Base-by-base conservation (phyloP, 441 rosid genomes). In the California macrophylla region DNA sequence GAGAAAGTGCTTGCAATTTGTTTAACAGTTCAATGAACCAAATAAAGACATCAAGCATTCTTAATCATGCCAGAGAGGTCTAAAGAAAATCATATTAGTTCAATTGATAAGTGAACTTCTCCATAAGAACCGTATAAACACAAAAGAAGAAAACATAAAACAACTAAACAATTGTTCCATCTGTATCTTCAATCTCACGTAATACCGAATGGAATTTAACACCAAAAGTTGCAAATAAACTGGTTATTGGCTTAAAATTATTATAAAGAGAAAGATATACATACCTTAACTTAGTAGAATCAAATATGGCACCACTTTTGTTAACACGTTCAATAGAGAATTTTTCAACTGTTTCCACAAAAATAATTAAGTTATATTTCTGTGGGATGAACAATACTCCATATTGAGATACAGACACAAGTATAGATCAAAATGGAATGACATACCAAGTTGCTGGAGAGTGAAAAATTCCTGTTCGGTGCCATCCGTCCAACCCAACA, bases 401-500 rank as follows among this genome's bases (percentile, higher is more conserved):
- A 74, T 63, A 3, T 50, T 69, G 23, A 23, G 62, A 20, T 54
- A 54, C 12, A 50, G 52, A 54, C 26, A 20, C 7, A 54, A 20
- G 62, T 21, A 42, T 0, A 71, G 30, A 20, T 34, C n/a, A 36
- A 62, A 52, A 54, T 29, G 63, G 61, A 71, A 74, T 58, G 36
- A 82, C 89, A 18, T 50, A 92, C 98, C 93, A 71, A 93, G 96
- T 68, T 91, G 81, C 58, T 86, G 77, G 6, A 93, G 91, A 10
- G 90, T 81, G 82, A 85, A 93, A 83, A 93, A 91, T 81, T 93
- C 98, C 79, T 91, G 88, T 73, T 91, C 97, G 26, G 97, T 91
- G 75, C 96, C 97, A 71, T 93, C 97, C 12, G 97, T 97, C 98
- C 98, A 93, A 63, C 97, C 98, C 76, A 93, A 79, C 76, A 91